Evolutionary conservation across 2,329 filamentous ascomycete species (phyloP).

Genomic region (Chrysosporium queenslandicum): DNA sequence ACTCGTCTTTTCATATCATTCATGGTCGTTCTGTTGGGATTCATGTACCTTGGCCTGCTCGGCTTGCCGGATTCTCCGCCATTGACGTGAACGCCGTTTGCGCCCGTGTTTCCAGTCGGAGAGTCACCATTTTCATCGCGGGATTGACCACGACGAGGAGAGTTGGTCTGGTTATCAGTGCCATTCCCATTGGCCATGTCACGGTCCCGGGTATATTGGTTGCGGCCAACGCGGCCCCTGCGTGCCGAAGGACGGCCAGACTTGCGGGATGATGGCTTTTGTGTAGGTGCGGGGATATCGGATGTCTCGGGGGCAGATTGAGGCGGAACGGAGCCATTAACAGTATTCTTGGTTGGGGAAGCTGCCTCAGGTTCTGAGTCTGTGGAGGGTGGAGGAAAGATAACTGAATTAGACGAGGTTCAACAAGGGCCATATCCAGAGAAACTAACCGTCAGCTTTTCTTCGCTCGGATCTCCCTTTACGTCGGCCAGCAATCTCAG

Average conservation of each 20-base stretch:
- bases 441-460: conserved; percentile 60
- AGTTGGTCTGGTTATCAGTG: conserved; percentile 23
- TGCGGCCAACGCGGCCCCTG: conserved; percentile 58
- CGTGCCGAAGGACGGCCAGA: conserved; percentile 55
- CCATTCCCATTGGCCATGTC: conserved; percentile 49
- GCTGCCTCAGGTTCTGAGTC: conserved; percentile 64
- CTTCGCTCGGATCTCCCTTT: conserved; percentile 74
- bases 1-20: conserved; percentile 80
- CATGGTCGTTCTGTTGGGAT: conserved; percentile 59
- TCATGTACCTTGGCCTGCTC: conserved; percentile 50
- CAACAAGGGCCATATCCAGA: no score
- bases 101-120: conserved; percentile 26
- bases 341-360: conserved; percentile 40
- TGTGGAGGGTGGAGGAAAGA: neutral
- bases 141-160: conserved; percentile 34
- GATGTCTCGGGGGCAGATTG: conserved; percentile 37
- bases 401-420: neutral
- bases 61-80: conserved; percentile 48
- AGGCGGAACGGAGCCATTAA: conserved; percentile 31
- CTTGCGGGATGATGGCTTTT: conserved; percentile 47
- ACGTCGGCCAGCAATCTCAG: conserved; percentile 64
- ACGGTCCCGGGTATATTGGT: conserved; percentile 72
- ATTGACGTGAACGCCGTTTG: conserved; percentile 44
- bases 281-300: conserved; percentile 29
- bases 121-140: conserved; percentile 31